Conservation (phyloP, 768 basidiomycete species). For the Phlebiopsis flavidoalba region DNA sequence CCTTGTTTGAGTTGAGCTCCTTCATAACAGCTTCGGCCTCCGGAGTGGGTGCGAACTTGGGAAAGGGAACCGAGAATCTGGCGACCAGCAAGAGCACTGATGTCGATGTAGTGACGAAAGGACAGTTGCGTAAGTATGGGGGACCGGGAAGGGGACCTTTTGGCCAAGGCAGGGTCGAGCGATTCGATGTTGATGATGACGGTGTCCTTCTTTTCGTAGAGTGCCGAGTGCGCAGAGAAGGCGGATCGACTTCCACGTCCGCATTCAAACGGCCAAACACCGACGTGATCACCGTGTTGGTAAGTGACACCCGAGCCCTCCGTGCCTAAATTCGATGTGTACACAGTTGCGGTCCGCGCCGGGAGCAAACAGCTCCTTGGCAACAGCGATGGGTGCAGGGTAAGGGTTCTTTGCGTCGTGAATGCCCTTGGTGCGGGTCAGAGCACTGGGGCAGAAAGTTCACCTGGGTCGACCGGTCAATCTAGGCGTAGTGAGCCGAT, state of each 20-base stretch:
- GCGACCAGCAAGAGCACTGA: constrained; percentile 90
- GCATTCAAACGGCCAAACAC: constrained; percentile 96
- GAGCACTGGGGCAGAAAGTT: constrained; percentile 92
- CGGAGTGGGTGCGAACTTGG: constrained; percentile 81
- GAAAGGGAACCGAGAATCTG: constrained; percentile 86
- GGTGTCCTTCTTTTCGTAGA: constrained; percentile 73
- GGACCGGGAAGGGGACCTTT: constrained; percentile 92
- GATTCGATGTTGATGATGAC: constrained; percentile 88
- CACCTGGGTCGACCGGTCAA: constrained; percentile 45
- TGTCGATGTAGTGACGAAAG: constrained; percentile 95
- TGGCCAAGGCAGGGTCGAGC: constrained; percentile 95
- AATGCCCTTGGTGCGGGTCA: constrained; percentile 91
- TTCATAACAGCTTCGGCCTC: constrained; percentile 71
- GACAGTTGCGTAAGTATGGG: constrained; percentile 93
- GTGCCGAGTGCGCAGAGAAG: constrained; percentile 82
- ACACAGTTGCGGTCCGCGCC: constrained; percentile 83
- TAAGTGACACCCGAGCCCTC: constrained; percentile 97
- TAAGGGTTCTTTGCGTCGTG: constrained; percentile 98
- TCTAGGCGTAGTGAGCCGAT: neutral
- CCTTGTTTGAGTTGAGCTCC: constrained; percentile 82
- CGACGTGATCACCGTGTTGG: constrained; percentile 97
- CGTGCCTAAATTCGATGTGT: constrained; percentile 88
- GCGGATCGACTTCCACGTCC: constrained; percentile 85
- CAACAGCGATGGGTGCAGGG: constrained; percentile 70
- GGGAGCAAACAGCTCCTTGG: constrained; percentile 82